These are phyloP conservation scores for Mucor ambiguus DNA, from an alignment of 371 early-diverging fungal genomes.

Conservation along the genomic window DNA sequence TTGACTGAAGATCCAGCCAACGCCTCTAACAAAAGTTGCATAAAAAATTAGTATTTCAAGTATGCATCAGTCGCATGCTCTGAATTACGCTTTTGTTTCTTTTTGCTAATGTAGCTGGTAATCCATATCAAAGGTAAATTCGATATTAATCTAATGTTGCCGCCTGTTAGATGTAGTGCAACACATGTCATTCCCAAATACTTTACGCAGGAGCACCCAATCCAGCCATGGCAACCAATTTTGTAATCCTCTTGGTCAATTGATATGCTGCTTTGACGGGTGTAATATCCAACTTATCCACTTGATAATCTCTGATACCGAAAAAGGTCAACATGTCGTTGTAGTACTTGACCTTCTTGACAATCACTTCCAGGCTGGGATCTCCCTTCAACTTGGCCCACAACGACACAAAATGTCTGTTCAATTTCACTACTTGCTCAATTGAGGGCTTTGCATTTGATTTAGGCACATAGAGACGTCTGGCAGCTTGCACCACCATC, in stretches of 20 bases:
- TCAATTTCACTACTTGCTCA: constrained; percentile 81
- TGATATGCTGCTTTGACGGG: constrained; percentile 68
- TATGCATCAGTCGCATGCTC: background rate
- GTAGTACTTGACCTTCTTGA: constrained; percentile 77
- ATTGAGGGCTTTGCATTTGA: constrained; percentile 69
- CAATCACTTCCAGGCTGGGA: constrained; percentile 67
- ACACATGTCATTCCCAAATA: background rate
- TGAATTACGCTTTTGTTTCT: constrained; percentile 69
- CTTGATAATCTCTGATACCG: constrained; percentile 96
- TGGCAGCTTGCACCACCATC: constrained; percentile 91
- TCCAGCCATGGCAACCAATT: constrained; percentile 71
- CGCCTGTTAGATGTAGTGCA: background rate
- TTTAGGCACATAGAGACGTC: constrained; percentile 84
- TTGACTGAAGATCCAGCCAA: constrained; percentile 91
- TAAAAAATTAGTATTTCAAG: background rate
- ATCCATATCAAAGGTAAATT: constrained; percentile 80
- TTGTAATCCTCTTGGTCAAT: constrained; percentile 61
- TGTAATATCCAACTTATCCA: constrained; percentile 76
- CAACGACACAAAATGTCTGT: constrained; percentile 83
- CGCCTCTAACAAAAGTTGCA: constrained; percentile 68
- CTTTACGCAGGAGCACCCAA: constrained; percentile 85
- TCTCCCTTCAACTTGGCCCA: constrained; percentile 76
- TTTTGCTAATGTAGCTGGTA: constrained; percentile 68
- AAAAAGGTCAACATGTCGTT: constrained; percentile 84
- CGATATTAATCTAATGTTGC: constrained; percentile 53